Evolutionary conservation across 768 basidiomycete species (phyloP).

Genomic region (Leccinum rimulosum): DNA sequence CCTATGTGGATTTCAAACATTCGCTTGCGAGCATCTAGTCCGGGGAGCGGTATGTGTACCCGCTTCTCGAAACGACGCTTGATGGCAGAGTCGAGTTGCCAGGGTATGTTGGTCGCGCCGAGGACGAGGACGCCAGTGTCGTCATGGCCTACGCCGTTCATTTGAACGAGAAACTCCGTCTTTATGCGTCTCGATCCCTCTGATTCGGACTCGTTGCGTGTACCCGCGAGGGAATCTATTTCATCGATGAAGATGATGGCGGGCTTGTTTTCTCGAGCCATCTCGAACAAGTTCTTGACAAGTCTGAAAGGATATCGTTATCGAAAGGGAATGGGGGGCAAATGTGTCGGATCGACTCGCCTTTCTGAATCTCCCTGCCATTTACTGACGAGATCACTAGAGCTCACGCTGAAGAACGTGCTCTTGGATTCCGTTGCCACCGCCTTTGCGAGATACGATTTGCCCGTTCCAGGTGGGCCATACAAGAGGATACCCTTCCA

Average conservation of each 20-base stretch:
- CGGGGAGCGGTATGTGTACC: conserved; percentile 97
- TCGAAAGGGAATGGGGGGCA: background rate
- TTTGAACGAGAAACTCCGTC: conserved; percentile 96
- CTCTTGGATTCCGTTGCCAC: conserved; percentile 99
- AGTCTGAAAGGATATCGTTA: conserved; percentile 48
- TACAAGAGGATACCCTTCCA: conserved; percentile 96
- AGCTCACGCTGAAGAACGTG: conserved; percentile 97
- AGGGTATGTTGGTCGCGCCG: conserved; percentile 98
- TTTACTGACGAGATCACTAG: conserved; percentile 94
- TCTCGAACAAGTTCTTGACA: conserved; percentile 93
- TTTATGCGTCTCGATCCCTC: conserved; percentile 97
- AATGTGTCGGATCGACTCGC: conserved; percentile 42
- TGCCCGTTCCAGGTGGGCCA: conserved; percentile 97
- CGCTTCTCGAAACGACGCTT: conserved; percentile 99
- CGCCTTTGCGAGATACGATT: conserved; percentile 95
- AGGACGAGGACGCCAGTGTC: conserved; percentile 95
- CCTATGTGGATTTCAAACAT: conserved; percentile 99
- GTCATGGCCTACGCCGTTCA: conserved; percentile 98
- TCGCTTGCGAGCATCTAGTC: conserved; percentile 82
- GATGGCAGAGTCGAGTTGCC: conserved; percentile 97
- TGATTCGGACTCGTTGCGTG: conserved; percentile 94
- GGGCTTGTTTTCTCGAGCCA: conserved; percentile 94
- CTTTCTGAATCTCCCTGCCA: conserved; percentile 99
- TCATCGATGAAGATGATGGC: conserved; percentile 99
- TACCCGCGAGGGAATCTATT: conserved; percentile 93